These are phyloP conservation scores for Auricularia cornea DNA, from an alignment of 768 basidiomycete genomes.

Conservation along the genomic window DNA sequence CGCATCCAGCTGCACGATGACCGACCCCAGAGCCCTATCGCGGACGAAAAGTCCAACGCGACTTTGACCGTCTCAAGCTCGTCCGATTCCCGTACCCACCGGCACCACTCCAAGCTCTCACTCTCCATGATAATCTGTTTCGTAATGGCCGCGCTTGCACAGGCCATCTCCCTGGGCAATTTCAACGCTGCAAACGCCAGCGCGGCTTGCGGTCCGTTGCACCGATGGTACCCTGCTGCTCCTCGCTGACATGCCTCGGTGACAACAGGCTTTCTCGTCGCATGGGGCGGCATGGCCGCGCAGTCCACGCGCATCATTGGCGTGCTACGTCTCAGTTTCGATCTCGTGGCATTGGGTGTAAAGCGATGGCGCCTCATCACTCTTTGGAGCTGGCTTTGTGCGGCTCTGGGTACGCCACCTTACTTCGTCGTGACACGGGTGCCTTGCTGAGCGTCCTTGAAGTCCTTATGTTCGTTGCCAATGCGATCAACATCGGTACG, in stretches of 20 bases:
- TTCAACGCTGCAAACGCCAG: neutral
- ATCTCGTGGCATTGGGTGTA: slow-evolving; percentile 25
- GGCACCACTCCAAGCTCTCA: slow-evolving; percentile 1
- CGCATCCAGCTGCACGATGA: neutral
- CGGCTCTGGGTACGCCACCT: slow-evolving; percentile 27
- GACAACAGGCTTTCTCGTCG: slow-evolving; percentile 33
- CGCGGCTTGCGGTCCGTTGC: neutral
- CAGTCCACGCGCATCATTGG: slow-evolving; percentile 33
- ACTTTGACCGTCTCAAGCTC: neutral
- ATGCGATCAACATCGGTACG: slow-evolving; percentile 30
- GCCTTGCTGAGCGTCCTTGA: neutral
- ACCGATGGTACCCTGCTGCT: neutral
- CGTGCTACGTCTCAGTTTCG: slow-evolving; percentile 27
- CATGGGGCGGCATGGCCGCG: slow-evolving; percentile 37
- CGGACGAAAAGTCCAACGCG: neutral
- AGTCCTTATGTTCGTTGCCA: slow-evolving; percentile 35
- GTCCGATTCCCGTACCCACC: neutral
- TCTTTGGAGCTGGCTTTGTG: slow-evolving; percentile 23
- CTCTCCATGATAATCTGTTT: neutral
- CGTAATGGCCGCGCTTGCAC: neutral
- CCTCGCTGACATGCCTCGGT: neutral
- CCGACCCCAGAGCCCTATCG: neutral
- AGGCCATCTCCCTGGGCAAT: slow-evolving; percentile 1
- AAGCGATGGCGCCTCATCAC: slow-evolving; percentile 25
- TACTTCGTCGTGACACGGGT: neutral